Percentiles rank a stretch among this genome's conserved stretches.
Evolutionary conservation across 2,329 filamentous ascomycete species (phyloP).

Genomic region (Aspergillus sp.): DNA sequence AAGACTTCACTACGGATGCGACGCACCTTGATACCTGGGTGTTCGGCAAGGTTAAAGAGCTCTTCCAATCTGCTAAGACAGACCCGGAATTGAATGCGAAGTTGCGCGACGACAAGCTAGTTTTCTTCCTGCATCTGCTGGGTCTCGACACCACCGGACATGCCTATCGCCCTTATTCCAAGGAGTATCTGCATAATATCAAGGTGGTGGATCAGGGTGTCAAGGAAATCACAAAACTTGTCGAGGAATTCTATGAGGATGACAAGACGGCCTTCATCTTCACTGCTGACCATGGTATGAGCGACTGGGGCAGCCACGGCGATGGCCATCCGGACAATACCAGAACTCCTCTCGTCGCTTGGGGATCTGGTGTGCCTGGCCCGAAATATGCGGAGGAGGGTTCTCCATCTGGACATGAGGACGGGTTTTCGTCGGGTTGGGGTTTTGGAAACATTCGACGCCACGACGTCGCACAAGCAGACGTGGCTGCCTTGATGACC

Average conservation of each 20-base stretch:
- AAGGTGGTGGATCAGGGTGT: conserved; percentile 91
- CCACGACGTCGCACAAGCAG: conserved; percentile 89
- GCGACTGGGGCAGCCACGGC: conserved; percentile 97
- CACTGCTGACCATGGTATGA: conserved; percentile 98
- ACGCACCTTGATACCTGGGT: conserved; percentile 86
- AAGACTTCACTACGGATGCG: conserved; percentile 85
- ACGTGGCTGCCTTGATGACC: conserved; percentile 92
- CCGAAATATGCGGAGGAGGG: conserved; percentile 56
- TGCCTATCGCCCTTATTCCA: conserved; percentile 80
- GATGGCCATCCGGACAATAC: conserved; percentile 98
- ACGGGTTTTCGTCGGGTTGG: conserved; percentile 84
- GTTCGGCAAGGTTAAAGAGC: conserved; percentile 83
- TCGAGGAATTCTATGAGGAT: conserved; percentile 80
- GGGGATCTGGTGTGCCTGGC: conserved; percentile 84
- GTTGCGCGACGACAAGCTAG: conserved; percentile 76
- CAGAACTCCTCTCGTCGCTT: conserved; percentile 83
- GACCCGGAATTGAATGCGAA: conserved; percentile 70
- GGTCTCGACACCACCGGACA: conserved; percentile 91
- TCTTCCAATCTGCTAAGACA: conserved; percentile 74
- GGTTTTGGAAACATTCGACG: conserved; percentile 71
- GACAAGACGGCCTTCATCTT: conserved; percentile 91
- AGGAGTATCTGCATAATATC: conserved; percentile 91
- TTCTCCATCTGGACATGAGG: conserved; percentile 77
- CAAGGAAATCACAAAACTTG: conserved; percentile 71
- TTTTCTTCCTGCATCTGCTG: conserved; percentile 92